Conservation (phyloP, 2,329 filamentous ascomycete genomes). For the Diplodia seriata region DNA sequence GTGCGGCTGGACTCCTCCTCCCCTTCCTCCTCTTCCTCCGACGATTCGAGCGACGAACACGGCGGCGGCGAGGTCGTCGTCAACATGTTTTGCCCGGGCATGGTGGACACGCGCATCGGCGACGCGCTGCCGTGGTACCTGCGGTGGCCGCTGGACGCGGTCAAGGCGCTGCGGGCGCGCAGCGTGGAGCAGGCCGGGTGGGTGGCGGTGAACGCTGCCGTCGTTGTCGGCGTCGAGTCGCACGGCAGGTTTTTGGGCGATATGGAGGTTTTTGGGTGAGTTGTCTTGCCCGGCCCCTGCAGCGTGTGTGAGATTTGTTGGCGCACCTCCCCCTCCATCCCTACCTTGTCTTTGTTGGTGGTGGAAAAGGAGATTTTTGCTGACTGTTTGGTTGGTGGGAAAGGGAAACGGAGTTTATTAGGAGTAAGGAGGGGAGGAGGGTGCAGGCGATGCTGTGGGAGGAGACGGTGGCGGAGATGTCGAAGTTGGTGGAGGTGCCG, state of each 20-base stretch:
- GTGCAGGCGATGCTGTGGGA: constrained; percentile 14
- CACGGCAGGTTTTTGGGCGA: constrained; percentile 11
- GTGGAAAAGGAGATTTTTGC: background rate
- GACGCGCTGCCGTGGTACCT: constrained; percentile 20
- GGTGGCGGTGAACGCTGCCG: background rate
- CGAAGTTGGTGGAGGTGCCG: constrained; percentile 16
- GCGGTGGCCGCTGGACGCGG: background rate
- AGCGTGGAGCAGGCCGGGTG: constrained; percentile 7
- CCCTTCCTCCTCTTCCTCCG: no score
- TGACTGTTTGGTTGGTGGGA: background rate
- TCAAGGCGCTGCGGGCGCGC: background rate
- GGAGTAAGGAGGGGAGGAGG: background rate
- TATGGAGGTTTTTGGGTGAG: constrained; percentile 13
- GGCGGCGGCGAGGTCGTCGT: background rate
- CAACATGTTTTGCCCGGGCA: constrained; percentile 12
- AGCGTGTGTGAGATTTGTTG: background rate
- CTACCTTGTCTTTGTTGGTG: background rate
- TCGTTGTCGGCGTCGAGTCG: background rate
- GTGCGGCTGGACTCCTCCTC: background rate
- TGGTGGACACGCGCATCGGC: constrained; percentile 11
- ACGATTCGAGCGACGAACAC: accelerated
- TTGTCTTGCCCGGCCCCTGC: background rate
- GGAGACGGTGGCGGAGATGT: constrained; percentile 10
- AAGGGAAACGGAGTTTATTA: constrained; percentile 6
- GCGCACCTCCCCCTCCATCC: no score